phyloP scores from a whole-genome alignment of 129 eudicot genomes.

The Erigeron canadensis region DNA sequence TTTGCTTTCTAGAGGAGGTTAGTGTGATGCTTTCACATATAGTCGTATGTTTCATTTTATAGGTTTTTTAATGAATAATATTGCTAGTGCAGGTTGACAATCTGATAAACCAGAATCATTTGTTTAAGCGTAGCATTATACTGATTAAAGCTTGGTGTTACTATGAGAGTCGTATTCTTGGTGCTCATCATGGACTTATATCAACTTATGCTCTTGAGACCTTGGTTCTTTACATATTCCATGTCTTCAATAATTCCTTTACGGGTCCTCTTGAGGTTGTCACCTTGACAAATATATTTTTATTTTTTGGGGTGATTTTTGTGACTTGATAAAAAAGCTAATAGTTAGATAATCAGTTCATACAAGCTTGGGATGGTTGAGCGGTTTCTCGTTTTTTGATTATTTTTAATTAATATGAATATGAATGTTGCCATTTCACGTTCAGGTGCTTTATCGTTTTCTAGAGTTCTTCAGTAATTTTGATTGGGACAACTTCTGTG shows the following conservation, averaged over 20 bases:
- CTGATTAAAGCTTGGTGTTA: constrained; percentile 99
- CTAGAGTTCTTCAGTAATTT: constrained; percentile 96
- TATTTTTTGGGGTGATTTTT: not conserved
- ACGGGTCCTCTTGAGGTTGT: constrained; percentile 94
- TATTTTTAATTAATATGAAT: constrained; percentile 6
- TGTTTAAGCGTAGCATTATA: constrained; percentile 93
- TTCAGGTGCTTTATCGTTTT: constrained; percentile 90
- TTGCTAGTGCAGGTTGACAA: constrained; percentile 67
- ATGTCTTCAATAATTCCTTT: constrained; percentile 81
- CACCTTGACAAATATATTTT: not conserved
- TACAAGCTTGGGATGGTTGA: not conserved
- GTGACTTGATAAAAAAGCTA: not conserved
- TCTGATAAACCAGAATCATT: constrained; percentile 80
- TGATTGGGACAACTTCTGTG: constrained; percentile 94
- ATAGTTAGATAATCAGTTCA: not conserved
- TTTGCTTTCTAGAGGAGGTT: constrained; percentile 98
- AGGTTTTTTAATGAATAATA: not conserved
- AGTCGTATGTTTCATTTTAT: not conserved
- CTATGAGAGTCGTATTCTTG: constrained; percentile 93
- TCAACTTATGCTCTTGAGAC: constrained; percentile 98
- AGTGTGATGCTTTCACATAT: constrained; percentile 24
- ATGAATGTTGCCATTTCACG: constrained; percentile 14
- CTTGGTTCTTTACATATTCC: constrained; percentile 95
- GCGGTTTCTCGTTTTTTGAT: not conserved
- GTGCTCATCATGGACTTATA: constrained; percentile 97